Evolutionary conservation across 495 filamentous ascomycete genomes (phyloP).

Genomic region (Aspergillus heteromorphus): DNA sequence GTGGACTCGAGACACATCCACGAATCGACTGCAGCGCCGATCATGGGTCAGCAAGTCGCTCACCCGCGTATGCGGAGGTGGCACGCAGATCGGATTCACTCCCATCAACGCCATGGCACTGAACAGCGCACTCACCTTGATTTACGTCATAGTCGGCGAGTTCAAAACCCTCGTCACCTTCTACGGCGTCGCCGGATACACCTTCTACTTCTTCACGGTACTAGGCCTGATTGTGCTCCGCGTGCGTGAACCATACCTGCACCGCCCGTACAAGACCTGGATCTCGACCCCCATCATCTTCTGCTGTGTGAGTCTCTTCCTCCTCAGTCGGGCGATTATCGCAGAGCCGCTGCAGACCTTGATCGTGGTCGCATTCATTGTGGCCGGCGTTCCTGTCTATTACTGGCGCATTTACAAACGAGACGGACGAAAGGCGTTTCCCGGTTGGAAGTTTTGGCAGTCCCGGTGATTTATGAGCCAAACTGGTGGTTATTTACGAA

Average conservation of each 20-base stretch:
- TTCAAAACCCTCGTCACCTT: slow-evolving; percentile 91
- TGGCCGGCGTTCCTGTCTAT: slow-evolving; percentile 78
- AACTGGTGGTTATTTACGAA: not conserved
- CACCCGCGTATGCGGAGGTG: slow-evolving; percentile 53
- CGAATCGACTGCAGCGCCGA: slow-evolving; percentile 47
- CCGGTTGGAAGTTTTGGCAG: slow-evolving; percentile 59
- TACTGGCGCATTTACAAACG: slow-evolving; percentile 72
- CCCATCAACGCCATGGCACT: slow-evolving; percentile 85
- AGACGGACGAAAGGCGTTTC: slow-evolving; percentile 40
- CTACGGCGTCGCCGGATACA: slow-evolving; percentile 94
- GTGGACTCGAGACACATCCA: slow-evolving; percentile 53
- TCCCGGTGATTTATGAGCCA: slow-evolving; percentile 25
- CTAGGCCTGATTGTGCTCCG: slow-evolving; percentile 87
- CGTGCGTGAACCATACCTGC: slow-evolving; percentile 80
- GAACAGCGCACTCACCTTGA: slow-evolving; percentile 64
- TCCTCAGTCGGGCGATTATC: slow-evolving; percentile 82
- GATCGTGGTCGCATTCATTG: slow-evolving; percentile 77
- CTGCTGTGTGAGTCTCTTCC: slow-evolving; percentile 92
- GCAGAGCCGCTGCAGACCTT: slow-evolving; percentile 85
- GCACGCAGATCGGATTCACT: slow-evolving; percentile 64
- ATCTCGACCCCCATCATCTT: slow-evolving; percentile 96
- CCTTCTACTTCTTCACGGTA: slow-evolving; percentile 94
- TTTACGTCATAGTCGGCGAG: slow-evolving; percentile 80
- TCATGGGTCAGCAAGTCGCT: slow-evolving; percentile 55
- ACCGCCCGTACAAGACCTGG: slow-evolving; percentile 91